Evolutionary conservation across 148 eudicot species (phyloP).

Genomic region (Linanthus parryae): DNA sequence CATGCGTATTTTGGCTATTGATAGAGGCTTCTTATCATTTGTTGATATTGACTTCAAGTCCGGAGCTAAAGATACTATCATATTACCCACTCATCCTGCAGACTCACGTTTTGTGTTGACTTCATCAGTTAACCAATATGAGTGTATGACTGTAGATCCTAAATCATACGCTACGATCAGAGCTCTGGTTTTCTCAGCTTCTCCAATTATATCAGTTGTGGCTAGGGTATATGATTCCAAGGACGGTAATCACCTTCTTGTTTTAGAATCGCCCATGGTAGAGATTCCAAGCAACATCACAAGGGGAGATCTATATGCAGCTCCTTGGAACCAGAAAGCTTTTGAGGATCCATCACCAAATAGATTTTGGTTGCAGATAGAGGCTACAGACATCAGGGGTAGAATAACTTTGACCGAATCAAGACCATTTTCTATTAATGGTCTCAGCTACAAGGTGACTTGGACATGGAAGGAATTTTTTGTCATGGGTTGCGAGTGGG

Average conservation of each 20-base stretch:
- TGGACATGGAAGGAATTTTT: conserved; percentile 90
- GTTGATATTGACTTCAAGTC: conserved; percentile 55
- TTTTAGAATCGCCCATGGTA: conserved; percentile 61
- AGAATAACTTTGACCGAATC: conserved; percentile 46
- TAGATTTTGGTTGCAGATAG: conserved; percentile 77
- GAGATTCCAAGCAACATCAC: conserved; percentile 26
- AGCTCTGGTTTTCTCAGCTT: conserved; percentile 71
- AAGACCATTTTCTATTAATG: conserved; percentile 75
- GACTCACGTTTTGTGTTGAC: conserved; percentile 66
- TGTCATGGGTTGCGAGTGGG: conserved; percentile 96
- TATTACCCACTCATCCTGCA: conserved; percentile 73
- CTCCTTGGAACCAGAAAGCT: conserved; percentile 67
- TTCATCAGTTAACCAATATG: conserved; percentile 30
- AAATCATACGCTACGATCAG: conserved; percentile 43
- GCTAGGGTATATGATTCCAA: conserved; percentile 71
- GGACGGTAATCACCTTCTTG: conserved; percentile 34
- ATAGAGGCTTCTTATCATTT: conserved; percentile 77
- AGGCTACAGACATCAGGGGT: conserved; percentile 56
- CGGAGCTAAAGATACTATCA: conserved; percentile 44
- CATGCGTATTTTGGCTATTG: conserved; percentile 81
- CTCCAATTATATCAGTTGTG: conserved; percentile 59
- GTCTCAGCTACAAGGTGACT: conserved; percentile 35
- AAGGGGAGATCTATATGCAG: conserved; percentile 48
- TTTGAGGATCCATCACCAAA: conserved; percentile 70
- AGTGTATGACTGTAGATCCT: conserved; percentile 28